These are phyloP conservation scores for Candida pseudoglaebosa DNA, from an alignment of 805 yeast genomes.

Conservation along the genomic window DNA sequence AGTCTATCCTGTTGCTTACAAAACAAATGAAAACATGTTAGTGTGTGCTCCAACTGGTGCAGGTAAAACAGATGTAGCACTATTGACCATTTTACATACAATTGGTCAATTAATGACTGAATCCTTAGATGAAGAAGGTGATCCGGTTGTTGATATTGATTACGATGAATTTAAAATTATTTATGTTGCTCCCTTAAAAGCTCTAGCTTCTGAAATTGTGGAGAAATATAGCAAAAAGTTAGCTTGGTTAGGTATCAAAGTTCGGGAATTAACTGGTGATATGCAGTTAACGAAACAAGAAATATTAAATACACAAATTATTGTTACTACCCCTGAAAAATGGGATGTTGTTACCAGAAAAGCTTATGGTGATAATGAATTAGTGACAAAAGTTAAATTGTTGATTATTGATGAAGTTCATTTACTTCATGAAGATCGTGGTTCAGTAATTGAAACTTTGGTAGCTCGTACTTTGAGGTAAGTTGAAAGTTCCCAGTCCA, in stretches of 20 bases:
- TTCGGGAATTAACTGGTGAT: constrained; percentile 91
- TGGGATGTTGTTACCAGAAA: constrained; percentile 99
- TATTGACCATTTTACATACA: constrained; percentile 73
- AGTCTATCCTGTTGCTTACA: constrained; percentile 88
- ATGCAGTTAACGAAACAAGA: constrained; percentile 72
- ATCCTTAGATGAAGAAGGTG: constrained; percentile 38
- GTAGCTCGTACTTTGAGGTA: constrained; percentile 93
- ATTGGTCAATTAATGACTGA: constrained; percentile 67
- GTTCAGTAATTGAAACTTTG: constrained; percentile 92
- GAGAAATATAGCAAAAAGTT: constrained; percentile 78
- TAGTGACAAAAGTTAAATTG: constrained; percentile 78
- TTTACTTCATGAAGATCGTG: constrained; percentile 94
- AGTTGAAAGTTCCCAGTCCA: constrained; percentile 88
- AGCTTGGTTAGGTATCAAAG: constrained; percentile 81
- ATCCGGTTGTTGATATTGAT: constrained; percentile 57
- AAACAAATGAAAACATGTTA: constrained; percentile 89
- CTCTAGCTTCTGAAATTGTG: constrained; percentile 95
- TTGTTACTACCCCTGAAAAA: constrained; percentile 94
- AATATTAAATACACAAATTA: constrained; percentile 69
- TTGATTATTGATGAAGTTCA: constrained; percentile 96
- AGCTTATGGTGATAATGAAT: constrained; percentile 80
- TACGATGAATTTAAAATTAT: constrained; percentile 86
- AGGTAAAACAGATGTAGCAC: constrained; percentile 93
- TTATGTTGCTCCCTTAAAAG: constrained; percentile 90
- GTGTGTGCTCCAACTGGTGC: constrained; percentile 99